Base-by-base conservation (phyloP, 352 stramenopile species). In the Elongisporangium prolatum region DNA sequence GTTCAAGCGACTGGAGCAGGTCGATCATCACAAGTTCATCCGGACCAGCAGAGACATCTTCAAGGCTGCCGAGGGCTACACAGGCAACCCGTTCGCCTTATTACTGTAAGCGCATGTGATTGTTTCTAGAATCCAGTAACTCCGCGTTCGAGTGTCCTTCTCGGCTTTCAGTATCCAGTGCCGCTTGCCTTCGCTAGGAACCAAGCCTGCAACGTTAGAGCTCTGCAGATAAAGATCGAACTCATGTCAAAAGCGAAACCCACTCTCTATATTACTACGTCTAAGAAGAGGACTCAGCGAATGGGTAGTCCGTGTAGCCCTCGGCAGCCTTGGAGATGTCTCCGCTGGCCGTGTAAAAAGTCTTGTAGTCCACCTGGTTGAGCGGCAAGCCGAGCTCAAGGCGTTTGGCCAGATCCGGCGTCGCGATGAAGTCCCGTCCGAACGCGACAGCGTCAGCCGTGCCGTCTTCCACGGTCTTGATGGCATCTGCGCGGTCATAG, bases 341-440 rank as follows among this genome's bases (percentile, higher is more conserved):
- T 17, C 34, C 34, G n/a, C 64, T 68, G 21, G 59, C 34, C 13
- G 49, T 50, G 64, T 81, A 81, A 60, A 73, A 75, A 21, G 67
- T 75, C 48, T 60, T 52, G 6, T 64, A 21, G 49, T 77, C 50
- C 50, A 71, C 79, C 48, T 60, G 61, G 58, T 76, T 81, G 24
- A 88, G 47, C 10, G 71, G 63, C 4, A 69, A 57, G 21, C 74
- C 59, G 21, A 79, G 53, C 57, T 72, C 28, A 18, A 86, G 58
- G 18, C 74, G 66, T 57, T 79, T 69, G 7, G 79, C 56, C 8
- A 74, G 55, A 38, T 74, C 67, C 17, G 67, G 63, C 48, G 68
- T 74, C 7, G 67, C 68, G 51, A 88, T 85, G 60, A 84, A 88
- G 61, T 71, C 72, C 28, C 77, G 74, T 14, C 78, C 76, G 52